Evolutionary conservation across 2,329 filamentous ascomycete genomes (phyloP), one percentile per base, ranked within the genome.

Genomic region (Tetracladium maxilliforme): DNA sequence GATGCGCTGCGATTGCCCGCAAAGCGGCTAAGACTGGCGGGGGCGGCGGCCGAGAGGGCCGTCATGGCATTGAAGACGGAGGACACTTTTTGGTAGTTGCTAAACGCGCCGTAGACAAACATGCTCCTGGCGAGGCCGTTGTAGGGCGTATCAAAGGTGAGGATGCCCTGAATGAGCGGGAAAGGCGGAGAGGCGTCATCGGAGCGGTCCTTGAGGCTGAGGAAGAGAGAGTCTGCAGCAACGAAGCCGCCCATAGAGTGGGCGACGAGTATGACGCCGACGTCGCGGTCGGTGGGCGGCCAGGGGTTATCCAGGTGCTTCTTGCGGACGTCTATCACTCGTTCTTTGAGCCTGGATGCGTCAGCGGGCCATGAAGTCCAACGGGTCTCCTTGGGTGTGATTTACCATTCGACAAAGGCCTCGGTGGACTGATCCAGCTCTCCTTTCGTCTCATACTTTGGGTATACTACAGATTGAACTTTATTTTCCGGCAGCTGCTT

Each of bases 181-280:
- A 92, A 92, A 28, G 41, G 37, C 10, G 35, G 26, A 25, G 34
- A 33, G 9, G 27, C 28, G 9, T 30, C 28, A 5, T 32, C 70
- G 24, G 72, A 61, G 3, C 38, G 30, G 2, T 37, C 35, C 6
- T 72, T 65, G 21, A 80, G 44, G 21, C 83, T 62, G 14, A 75
- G 64, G 35, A 90, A 67, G n/a, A 92, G 61, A 0, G 77, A 65
- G 37, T 92, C 83, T 3, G 78, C 78, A 6, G 79, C 83, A 7
- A 92, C 79, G 34, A 92, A 90, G 19, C 84, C 84, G 21, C 61
- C 76, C 75, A 73, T 92, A 4, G 78, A 86, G 47, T 93, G 84
- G 2, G 83, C 83, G 14, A 90, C 60, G 2, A 92, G 59, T 19
- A 92, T 59, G 4, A 83, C 77, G 30, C 75, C 75, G 7, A 92